phyloP scores from a whole-genome alignment of 305 asterid species.

The Fraxinus dipetala region DNA sequence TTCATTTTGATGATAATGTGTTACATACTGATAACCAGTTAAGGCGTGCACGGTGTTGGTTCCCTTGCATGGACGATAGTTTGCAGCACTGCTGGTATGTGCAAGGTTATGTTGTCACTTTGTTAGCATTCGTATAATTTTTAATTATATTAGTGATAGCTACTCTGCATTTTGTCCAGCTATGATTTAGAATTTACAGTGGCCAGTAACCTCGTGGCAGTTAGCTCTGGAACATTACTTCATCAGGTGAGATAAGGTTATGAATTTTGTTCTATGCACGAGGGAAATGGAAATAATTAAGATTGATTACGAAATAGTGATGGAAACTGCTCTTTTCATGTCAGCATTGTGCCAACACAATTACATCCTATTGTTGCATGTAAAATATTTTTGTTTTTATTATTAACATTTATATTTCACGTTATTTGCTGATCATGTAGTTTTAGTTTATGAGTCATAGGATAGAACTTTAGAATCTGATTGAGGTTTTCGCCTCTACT shows the following conservation, averaged over 20 bases:
- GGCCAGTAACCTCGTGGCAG: slow-evolving; percentile 83
- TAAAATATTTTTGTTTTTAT: neutral
- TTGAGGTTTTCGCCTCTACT: neutral
- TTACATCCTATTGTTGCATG: neutral
- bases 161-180: slow-evolving; percentile 46
- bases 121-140: slow-evolving; percentile 15
- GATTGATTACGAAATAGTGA: slow-evolving; percentile 5
- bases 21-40: slow-evolving; percentile 89
- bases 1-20: slow-evolving; percentile 74
- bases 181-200: slow-evolving; percentile 96
- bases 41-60: slow-evolving; percentile 99
- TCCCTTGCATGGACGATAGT: slow-evolving; percentile 96
- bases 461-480: neutral
- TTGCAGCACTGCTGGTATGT: slow-evolving; percentile 87
- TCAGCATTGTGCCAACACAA: neutral
- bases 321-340: neutral
- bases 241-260: slow-evolving; percentile 65
- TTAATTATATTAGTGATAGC: slow-evolving; percentile 24
- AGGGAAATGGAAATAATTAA: neutral
- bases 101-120: slow-evolving; percentile 17
- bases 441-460: neutral
- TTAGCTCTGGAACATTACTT: slow-evolving; percentile 89
- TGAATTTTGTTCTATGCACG: slow-evolving; percentile 3
- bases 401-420: neutral
- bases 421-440: neutral